These are phyloP conservation scores for Dillenia turbinata DNA, from an alignment of 164 flowering plant species.

Conservation along the genomic window DNA sequence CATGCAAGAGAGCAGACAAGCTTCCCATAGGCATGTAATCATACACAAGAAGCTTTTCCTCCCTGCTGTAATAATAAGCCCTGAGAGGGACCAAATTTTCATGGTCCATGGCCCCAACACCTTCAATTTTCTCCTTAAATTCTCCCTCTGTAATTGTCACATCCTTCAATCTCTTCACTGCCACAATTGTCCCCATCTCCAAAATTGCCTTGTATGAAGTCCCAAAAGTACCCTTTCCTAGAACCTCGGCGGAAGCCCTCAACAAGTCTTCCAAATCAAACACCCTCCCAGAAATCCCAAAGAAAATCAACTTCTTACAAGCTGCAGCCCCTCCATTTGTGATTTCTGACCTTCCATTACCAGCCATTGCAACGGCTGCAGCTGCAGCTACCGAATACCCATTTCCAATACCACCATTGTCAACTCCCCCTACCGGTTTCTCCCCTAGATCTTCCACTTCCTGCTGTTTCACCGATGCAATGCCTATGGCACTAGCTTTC, in stretches of 20 bases:
- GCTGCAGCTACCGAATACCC: slow-evolving; percentile 38
- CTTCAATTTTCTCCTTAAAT: slow-evolving; percentile 75
- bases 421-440: slow-evolving; percentile 21
- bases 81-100: slow-evolving; percentile 72
- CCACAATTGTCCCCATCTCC: slow-evolving; percentile 68
- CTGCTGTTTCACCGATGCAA: slow-evolving; percentile 28
- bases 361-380: slow-evolving; percentile 32
- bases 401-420: slow-evolving; percentile 22
- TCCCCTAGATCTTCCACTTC: slow-evolving; percentile 30
- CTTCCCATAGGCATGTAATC: slow-evolving; percentile 83
- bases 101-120: slow-evolving; percentile 64
- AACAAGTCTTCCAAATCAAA: slow-evolving; percentile 64
- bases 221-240: slow-evolving; percentile 91
- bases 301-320: slow-evolving; percentile 43
- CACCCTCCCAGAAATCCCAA: slow-evolving; percentile 29
- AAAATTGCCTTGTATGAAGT: slow-evolving; percentile 84
- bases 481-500: slow-evolving; percentile 33
- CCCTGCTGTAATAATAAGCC: slow-evolving; percentile 79
- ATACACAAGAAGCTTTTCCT: slow-evolving; percentile 90
- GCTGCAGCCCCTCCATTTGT: slow-evolving; percentile 10
- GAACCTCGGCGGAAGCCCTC: slow-evolving; percentile 75
- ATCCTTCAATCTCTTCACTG: slow-evolving; percentile 87
- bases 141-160: slow-evolving; percentile 64
- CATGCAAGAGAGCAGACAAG: slow-evolving; percentile 80
- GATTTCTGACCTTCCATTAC: slow-evolving; percentile 7